These are phyloP conservation scores for Aspergillus steynii DNA, from an alignment of 495 filamentous ascomycete genomes.

Conservation along the genomic window DNA sequence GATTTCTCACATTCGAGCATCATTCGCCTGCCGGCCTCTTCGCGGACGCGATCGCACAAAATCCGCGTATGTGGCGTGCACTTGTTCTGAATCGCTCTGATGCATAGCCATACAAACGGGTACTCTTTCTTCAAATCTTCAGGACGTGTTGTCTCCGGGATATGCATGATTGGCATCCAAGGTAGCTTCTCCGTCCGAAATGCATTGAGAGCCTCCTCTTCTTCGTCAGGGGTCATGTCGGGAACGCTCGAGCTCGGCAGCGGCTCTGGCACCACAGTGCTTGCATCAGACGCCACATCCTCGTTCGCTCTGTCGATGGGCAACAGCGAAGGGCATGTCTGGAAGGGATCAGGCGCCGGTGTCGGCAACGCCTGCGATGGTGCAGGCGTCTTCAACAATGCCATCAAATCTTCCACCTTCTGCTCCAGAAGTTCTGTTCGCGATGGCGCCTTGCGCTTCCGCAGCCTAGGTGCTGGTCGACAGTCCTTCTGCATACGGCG, in stretches of 20 bases:
- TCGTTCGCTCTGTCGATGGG: background rate
- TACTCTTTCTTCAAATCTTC: background rate
- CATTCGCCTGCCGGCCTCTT: background rate
- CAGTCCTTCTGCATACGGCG: background rate
- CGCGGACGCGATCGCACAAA: background rate
- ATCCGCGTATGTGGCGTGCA: background rate
- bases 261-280: background rate
- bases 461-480: background rate
- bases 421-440: background rate
- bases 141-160: background rate
- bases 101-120: background rate
- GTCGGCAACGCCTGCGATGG: background rate
- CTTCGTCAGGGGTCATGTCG: background rate
- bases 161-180: background rate
- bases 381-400: background rate
- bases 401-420: background rate
- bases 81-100: background rate
- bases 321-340: background rate
- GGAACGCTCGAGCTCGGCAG: background rate
- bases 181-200: background rate
- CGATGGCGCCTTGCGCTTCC: background rate
- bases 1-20: background rate
- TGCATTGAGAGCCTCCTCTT: background rate
- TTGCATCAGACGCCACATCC: background rate
- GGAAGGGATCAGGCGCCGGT: background rate